Conservation (phyloP, 179 eudicot species). For the Beta corolliflora region DNA sequence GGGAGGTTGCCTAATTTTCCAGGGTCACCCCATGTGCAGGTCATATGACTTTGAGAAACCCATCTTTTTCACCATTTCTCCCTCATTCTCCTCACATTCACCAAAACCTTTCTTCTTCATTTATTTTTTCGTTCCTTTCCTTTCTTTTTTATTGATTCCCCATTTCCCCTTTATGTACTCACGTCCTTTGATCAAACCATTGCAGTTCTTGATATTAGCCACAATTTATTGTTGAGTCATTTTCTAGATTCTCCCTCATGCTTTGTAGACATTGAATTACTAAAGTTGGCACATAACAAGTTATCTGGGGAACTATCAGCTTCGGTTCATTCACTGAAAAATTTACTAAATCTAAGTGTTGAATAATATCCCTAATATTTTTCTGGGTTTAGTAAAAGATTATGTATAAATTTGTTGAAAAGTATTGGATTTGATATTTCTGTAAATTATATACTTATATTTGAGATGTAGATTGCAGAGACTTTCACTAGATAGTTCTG, state of each 20-base stretch:
- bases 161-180: no score
- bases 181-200: constrained; percentile 7
- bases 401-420: constrained; percentile 37
- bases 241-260: constrained; percentile 81
- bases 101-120: no score
- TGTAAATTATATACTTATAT: constrained; percentile 73
- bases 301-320: constrained; percentile 75
- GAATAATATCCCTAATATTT: constrained; percentile 82
- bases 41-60: no score
- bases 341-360: constrained; percentile 60
- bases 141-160: no score
- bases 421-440: constrained; percentile 72
- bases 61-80: no score
- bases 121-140: no score
- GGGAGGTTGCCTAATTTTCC: no score
- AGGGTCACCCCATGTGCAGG: no score
- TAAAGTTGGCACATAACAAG: constrained; percentile 70
- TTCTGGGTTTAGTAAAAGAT: constrained; percentile 70
- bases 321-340: constrained; percentile 60
- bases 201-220: constrained; percentile 76
- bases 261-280: constrained; percentile 57
- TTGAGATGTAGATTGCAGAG: constrained; percentile 48
- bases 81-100: no score
- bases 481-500: constrained; percentile 68
- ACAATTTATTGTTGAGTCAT: constrained; percentile 75